Percentiles rank a stretch among this genome's conserved stretches.
Evolutionary conservation across 371 early-diverging fungal genomes (phyloP).

Genomic region (Batrachochytrium dendrobatidis): DNA sequence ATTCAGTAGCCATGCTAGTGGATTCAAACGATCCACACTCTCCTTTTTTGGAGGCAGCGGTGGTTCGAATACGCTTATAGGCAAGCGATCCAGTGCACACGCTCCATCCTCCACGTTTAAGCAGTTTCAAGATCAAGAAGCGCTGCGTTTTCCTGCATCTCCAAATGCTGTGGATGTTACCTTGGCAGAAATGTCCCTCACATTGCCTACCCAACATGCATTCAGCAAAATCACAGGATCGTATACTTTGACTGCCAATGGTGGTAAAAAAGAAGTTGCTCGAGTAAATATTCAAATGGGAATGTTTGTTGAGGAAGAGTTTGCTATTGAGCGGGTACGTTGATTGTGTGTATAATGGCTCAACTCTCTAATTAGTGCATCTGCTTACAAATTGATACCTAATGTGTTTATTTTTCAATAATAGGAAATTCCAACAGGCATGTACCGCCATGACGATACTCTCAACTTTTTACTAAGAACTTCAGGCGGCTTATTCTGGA

Average conservation of each 20-base stretch:
- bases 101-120: too few species aligned
- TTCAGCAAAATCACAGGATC: slow-evolving; percentile 4
- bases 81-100: too few species aligned
- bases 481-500: background rate
- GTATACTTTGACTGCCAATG: slow-evolving; percentile 5
- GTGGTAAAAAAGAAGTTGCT: slow-evolving; percentile 26
- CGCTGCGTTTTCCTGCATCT: background rate
- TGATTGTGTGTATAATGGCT: background rate
- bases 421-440: background rate
- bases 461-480: background rate
- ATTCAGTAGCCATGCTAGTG: slow-evolving; percentile 4
- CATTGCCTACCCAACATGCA: slow-evolving; percentile 3
- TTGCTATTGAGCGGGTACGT: slow-evolving; percentile 10
- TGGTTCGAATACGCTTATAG: too few species aligned
- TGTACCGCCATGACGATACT: background rate
- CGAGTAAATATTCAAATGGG: slow-evolving; percentile 20
- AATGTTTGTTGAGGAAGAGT: slow-evolving; percentile 24
- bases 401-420: background rate
- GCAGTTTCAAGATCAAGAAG: background rate
- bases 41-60: slow-evolving; percentile 2
- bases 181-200: slow-evolving; percentile 9
- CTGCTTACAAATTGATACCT: background rate
- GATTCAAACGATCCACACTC: background rate
- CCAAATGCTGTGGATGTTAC: background rate
- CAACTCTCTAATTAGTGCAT: background rate